Base-by-base conservation (phyloP, 1,139 yeast species). In the Zhuliangozyma blackwelliae region DNA sequence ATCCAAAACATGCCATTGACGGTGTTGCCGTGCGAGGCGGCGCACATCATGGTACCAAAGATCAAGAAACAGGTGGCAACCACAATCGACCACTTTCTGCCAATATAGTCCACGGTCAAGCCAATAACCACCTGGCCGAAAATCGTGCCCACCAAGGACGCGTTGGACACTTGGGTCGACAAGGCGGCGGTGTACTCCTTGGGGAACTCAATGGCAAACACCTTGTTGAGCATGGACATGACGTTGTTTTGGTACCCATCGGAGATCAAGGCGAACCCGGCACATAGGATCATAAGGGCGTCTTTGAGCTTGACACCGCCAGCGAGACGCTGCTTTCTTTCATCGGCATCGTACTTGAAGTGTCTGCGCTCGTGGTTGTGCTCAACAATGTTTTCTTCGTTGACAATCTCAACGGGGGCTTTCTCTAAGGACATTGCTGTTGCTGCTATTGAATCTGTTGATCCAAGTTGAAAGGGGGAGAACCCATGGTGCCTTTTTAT, bases 1-100 rank as follows among this genome's bases (percentile, higher is more conserved):
- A 82, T 80, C 89, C 89, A 82, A 51, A 84, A 79, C 61, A 64
- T 58, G 4, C 73, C 74, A n/a, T 59, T 48, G 11, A 55, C 56
- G 20, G 71, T 51, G 3, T 38, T 48, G 25, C 77, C 77, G 41
- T 70, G 73, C 19, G 77, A 54, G 11, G 76, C 75, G 25, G 78
- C 77, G 61, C 75, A 69, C 55, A 72, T 44, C 32, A 65, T 49
- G 4, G 77, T 61, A 28, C 77, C 77, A 34, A 68, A 44, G 10
- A 73, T 62, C 45, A 72, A 60, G 44, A 72, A 64, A 4, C 59
- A 48, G 5, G 75, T 72, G 11, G 76, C 76, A 31, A 61, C 53
- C 22, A 72, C 57, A 52, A 72, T 71, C 12, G 74, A 66, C 47
- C 70, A 68, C 45, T 69, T 72, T 51, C 79, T 59, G 25, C 73